A percentile compares a stretch with the other conserved stretches of the same genome.
phyloP scores from a whole-genome alignment of 2,329 filamentous ascomycete species.

The Pestalotiopsis fici region DNA sequence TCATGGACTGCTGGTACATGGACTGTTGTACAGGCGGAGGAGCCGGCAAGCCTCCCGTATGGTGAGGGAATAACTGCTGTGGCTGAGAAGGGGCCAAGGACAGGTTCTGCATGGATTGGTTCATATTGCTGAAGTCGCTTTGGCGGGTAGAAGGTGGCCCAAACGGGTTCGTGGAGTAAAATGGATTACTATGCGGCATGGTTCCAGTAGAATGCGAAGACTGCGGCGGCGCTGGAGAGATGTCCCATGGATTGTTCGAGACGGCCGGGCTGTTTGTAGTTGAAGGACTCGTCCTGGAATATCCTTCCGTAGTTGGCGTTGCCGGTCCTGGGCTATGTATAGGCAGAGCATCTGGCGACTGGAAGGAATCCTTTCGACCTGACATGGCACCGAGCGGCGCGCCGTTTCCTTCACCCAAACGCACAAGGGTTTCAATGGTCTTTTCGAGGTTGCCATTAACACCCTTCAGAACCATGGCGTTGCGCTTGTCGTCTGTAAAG shows the following conservation, averaged over 20 bases:
- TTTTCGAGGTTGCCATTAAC: constrained; percentile 83
- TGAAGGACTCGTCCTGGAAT: constrained; percentile 29
- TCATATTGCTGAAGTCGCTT: constrained; percentile 44
- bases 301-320: constrained; percentile 27
- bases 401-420: constrained; percentile 69
- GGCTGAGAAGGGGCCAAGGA: constrained; percentile 55
- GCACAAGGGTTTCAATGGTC: constrained; percentile 80
- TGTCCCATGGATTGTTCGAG: constrained; percentile 71
- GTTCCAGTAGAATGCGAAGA: constrained; percentile 67
- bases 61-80: constrained; percentile 67
- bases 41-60: constrained; percentile 64
- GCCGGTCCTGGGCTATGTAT: constrained; percentile 52
- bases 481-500: constrained; percentile 81
- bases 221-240: constrained; percentile 55
- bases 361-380: constrained; percentile 38
- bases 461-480: constrained; percentile 78
- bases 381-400: not conserved
- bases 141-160: constrained; percentile 49
- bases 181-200: constrained; percentile 58
- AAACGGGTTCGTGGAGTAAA: constrained; percentile 74
- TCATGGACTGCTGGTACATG: constrained; percentile 44
- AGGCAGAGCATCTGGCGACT: constrained; percentile 45
- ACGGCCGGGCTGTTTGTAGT: constrained; percentile 34
- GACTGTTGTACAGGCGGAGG: constrained; percentile 41
- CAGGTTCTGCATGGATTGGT: constrained; percentile 75